These are phyloP conservation scores for Kluyveromyces sp. DNA, from an alignment of 1,139 yeast genomes.

Conservation along the genomic window DNA sequence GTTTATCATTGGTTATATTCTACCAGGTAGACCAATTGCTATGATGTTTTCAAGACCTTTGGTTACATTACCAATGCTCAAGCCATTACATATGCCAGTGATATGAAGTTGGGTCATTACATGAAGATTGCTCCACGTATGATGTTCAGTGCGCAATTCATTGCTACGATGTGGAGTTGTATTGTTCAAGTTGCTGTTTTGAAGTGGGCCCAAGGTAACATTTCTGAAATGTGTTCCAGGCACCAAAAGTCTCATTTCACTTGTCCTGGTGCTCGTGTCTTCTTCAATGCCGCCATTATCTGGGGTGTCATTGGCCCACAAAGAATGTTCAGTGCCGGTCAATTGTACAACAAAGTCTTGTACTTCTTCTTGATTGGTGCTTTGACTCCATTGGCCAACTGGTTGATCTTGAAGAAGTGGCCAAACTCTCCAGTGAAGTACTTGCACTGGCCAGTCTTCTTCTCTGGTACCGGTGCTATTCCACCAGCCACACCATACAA, in stretches of 20 bases:
- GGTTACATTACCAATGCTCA: conserved; percentile 54
- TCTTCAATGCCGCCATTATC: conserved; percentile 48
- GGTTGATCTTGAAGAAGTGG: conserved; percentile 42
- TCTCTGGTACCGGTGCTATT: conserved; percentile 41
- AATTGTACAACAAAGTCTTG: conserved; percentile 34
- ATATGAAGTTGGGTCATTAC: conserved; percentile 59
- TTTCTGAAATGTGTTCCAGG: conserved; percentile 42
- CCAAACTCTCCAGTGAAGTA: conserved; percentile 40
- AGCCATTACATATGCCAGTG: conserved; percentile 47
- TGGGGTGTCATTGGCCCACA: conserved; percentile 65
- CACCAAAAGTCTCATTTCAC: conserved; percentile 39
- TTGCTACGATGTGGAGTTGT: conserved; percentile 35
- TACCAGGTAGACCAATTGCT: conserved; percentile 57
- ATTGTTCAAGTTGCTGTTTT: conserved; percentile 39
- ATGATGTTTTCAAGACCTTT: conserved; percentile 54
- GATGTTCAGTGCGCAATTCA: conserved; percentile 47
- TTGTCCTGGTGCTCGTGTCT: conserved; percentile 44
- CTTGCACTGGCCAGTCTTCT: conserved; percentile 44
- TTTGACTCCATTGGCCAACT: conserved; percentile 36
- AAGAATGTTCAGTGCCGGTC: conserved; percentile 36
- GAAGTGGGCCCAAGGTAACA: conserved; percentile 38
- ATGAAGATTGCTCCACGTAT: conserved; percentile 55
- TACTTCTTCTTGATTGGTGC: conserved; percentile 44
- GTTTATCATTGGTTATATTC: conserved; percentile 53
- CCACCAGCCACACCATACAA: conserved; percentile 51